Base-by-base conservation (phyloP, 2,329 filamentous ascomycete genomes). In the Pseudophaeomoniella oleicola region DNA sequence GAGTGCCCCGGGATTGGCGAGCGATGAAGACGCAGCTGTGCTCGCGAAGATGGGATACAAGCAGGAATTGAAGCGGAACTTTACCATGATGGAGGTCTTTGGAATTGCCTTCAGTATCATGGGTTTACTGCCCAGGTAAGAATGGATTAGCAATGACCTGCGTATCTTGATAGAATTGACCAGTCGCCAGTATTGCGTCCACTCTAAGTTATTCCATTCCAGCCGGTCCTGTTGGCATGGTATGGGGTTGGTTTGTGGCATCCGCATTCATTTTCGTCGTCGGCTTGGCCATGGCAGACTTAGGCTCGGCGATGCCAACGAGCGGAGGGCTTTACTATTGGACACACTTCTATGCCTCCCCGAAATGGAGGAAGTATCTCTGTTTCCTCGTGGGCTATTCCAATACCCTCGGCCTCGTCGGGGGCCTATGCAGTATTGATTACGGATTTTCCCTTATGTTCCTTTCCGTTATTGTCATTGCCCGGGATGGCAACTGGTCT, bases 31-130 rank as follows among this genome's bases (percentile, higher is more conserved):
- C 51, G 59, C 57, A 29, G 59, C 55, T 9, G 51, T 56, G 3
- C 46, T 63, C 33, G 58, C 58, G 53, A 52, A 41, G 32, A 42
- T 44, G 39, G 41, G 37, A 1, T 71, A 71, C 54, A 71, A 75
- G 50, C 72, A 77, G 53, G 73, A 78, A 48, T 58, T 78, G 19
- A 64, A 67, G 32, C 62, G 73, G 13, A 74, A 75, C 44, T 77
- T 77, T 48, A 69, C 68, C 3, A 72, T 71, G 41, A 56, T 75
- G n/a, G 71, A 77, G 48, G 64, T 77, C 13, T 76, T 78, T 45
- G 72, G 69, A 17, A 67, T 72, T 40, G 68, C 67, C 2, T 72
- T 72, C 40, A 66, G 63, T 46, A 71, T 77, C 44, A 76, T 78
- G 70, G 71, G 72, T 2, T 50, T 77, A 4, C 54, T 76, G 1